Conservation (phyloP, 257 asterid genomes). For the Verbascum thapsus region DNA sequence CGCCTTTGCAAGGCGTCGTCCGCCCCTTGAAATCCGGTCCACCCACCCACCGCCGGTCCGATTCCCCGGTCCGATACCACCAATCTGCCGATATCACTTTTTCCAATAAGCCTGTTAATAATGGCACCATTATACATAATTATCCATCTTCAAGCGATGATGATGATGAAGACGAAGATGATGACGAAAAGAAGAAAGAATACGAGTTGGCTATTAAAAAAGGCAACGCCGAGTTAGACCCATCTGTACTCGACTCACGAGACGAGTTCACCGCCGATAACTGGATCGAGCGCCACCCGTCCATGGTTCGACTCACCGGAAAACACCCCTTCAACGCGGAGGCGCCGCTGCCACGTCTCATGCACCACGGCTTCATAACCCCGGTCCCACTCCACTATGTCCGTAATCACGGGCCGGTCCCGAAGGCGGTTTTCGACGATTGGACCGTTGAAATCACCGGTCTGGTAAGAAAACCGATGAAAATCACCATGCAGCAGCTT, state of each 20-base stretch:
- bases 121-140: conserved; percentile 12
- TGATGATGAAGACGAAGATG: conserved; percentile 52
- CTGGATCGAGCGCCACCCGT: conserved; percentile 77
- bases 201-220: conserved; percentile 41
- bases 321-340: conserved; percentile 98
- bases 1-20: conserved; percentile 33
- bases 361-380: conserved; percentile 95
- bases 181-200: conserved; percentile 32
- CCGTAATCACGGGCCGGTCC: conserved; percentile 93
- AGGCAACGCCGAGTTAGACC: conserved; percentile 65
- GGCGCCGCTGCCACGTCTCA: conserved; percentile 72
- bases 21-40: conserved; percentile 43
- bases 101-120: conserved; percentile 8
- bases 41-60: conserved; percentile 41
- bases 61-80: conserved; percentile 63
- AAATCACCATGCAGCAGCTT: conserved; percentile 69
- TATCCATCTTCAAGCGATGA: conserved; percentile 55
- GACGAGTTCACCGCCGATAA: conserved; percentile 76
- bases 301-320: conserved; percentile 87
- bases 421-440: conserved; percentile 56
- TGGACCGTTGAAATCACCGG: conserved; percentile 89
- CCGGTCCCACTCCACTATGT: conserved; percentile 97
- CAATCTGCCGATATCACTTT: conserved; percentile 27
- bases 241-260: conserved; percentile 57
- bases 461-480: conserved; percentile 57